Conservation (phyloP, 2,329 filamentous ascomycete species). For the Alternaria conjuncta region DNA sequence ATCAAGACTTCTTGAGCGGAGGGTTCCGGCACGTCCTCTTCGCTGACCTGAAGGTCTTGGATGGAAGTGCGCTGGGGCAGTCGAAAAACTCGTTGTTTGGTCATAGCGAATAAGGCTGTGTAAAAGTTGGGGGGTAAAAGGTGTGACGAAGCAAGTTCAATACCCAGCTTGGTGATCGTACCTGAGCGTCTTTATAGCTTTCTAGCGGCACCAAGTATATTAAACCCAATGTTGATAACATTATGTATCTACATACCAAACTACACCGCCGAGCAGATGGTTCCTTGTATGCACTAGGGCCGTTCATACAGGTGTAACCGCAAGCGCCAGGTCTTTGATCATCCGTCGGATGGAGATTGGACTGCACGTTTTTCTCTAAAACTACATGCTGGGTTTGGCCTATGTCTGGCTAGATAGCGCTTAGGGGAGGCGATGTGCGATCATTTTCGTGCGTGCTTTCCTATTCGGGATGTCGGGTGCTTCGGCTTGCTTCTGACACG, state of each 20-base stretch:
- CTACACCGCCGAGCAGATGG: neutral
- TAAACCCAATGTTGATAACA: neutral
- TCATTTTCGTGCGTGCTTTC: neutral
- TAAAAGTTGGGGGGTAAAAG: neutral
- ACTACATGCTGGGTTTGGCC: neutral
- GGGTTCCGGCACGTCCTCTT: conserved; percentile 1
- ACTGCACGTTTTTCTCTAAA: neutral
- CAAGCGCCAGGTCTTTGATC: neutral
- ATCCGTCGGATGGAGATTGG: neutral
- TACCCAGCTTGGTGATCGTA: neutral
- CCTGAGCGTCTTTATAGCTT: neutral
- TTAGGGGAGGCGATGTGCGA: neutral
- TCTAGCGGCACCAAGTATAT: neutral
- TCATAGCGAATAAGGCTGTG: neutral
- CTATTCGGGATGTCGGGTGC: neutral
- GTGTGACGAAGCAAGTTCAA: neutral
- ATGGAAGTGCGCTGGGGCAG: conserved; percentile 10
- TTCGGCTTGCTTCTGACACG: neutral
- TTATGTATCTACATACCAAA: neutral
- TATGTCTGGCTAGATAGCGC: neutral
- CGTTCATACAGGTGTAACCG: neutral
- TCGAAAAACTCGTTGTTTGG: conserved; percentile 12
- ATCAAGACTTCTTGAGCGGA: conserved; percentile 17
- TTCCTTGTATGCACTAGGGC: neutral
- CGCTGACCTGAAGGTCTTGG: neutral